Evolutionary conservation across 306 rosid genomes (phyloP).

Genomic region (Abrus precatorius): DNA sequence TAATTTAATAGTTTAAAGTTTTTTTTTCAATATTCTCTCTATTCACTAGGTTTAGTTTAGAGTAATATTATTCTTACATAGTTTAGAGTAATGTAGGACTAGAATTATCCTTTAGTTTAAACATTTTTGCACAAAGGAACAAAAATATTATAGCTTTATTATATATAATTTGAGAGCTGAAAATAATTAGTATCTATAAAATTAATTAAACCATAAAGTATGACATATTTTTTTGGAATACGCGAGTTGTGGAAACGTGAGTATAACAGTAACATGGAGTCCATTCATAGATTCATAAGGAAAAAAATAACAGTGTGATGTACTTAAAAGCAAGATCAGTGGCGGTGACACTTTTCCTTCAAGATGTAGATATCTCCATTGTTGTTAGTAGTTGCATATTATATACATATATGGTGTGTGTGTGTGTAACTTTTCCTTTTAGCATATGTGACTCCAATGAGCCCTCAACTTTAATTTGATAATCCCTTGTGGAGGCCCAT

Average conservation of each 20-base stretch:
- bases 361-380: slow-evolving; percentile 43
- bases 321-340: slow-evolving; percentile 42
- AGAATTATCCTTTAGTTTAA: no score
- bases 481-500: slow-evolving; percentile 36
- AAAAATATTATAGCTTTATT: not conserved
- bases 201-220: not conserved
- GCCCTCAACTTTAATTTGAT: slow-evolving; percentile 36
- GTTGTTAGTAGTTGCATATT: slow-evolving; percentile 15
- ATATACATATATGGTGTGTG: no score
- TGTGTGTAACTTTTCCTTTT: slow-evolving; percentile 9
- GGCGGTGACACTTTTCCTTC: slow-evolving; percentile 50
- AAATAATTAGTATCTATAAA: not conserved
- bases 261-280: slow-evolving; percentile 37
- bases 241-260: not conserved
- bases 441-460: slow-evolving; percentile 37
- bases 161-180: not conserved
- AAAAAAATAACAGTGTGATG: slow-evolving; percentile 26
- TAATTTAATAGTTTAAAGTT: not conserved
- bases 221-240: not conserved
- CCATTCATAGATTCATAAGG: slow-evolving; percentile 13
- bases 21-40: not conserved
- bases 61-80: no score
- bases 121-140: not conserved
- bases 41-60: not conserved
- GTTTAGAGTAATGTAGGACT: no score